phyloP scores from a whole-genome alignment of 257 asterid species.

The Coffea eugenioides region DNA sequence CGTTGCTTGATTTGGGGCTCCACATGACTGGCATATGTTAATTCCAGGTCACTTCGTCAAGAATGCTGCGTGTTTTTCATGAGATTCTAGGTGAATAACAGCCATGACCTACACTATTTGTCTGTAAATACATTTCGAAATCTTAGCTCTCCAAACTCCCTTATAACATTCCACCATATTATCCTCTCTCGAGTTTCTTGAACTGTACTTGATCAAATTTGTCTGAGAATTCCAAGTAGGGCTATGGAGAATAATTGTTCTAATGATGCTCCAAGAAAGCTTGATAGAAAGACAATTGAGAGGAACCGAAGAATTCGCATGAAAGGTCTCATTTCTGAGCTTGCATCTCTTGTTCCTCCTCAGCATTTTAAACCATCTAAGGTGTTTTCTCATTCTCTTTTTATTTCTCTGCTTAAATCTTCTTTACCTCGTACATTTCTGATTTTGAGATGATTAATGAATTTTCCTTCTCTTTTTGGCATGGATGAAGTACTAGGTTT shows the following conservation, averaged over 20 bases:
- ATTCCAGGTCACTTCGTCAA: neutral
- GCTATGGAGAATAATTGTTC: neutral
- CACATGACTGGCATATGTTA: neutral
- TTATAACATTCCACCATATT: neutral
- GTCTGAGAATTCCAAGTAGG: neutral
- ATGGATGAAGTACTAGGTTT: neutral
- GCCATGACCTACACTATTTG: no score
- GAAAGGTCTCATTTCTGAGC: constrained; percentile 23
- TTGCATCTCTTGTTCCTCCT: constrained; percentile 28
- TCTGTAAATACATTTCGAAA: neutral
- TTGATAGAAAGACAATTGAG: constrained; percentile 25
- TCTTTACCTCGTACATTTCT: neutral
- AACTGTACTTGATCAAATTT: neutral
- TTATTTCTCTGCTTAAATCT: no score
- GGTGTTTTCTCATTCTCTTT: constrained; percentile 12
- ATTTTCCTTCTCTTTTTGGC: neutral
- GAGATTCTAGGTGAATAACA: neutral
- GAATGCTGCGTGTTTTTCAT: neutral
- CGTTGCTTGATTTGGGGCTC: neutral
- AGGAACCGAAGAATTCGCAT: constrained; percentile 29
- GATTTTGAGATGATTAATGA: neutral
- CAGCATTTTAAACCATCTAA: constrained; percentile 24
- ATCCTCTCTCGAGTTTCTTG: neutral
- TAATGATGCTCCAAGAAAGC: neutral
- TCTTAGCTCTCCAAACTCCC: neutral